Evolutionary conservation across 2,329 filamentous ascomycete genomes (phyloP).

Genomic region (Microsporum audouinii): DNA sequence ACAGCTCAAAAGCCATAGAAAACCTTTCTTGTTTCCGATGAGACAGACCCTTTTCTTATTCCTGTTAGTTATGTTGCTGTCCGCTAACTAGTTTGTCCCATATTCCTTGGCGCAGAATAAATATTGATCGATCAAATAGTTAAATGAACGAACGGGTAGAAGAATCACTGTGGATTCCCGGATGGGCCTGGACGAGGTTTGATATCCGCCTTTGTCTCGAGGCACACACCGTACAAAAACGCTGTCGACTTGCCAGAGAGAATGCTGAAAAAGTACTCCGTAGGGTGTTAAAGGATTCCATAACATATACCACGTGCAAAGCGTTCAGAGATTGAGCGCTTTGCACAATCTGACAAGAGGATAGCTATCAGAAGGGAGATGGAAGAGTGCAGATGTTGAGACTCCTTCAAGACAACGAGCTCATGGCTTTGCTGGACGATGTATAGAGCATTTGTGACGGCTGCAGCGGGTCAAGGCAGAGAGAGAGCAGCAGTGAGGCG

Average conservation of each 20-base stretch:
- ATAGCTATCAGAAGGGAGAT: not conserved
- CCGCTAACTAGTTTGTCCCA: not conserved
- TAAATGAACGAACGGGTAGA: not conserved
- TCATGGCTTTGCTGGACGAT: not conserved
- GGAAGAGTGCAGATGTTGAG: not conserved
- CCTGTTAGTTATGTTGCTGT: not conserved
- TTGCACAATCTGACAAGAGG: not conserved
- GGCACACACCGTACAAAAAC: not conserved
- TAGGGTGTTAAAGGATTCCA: too few relatives aligned
- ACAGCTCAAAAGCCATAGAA: too few relatives aligned
- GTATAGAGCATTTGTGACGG: not conserved
- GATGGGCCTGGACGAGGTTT: too few relatives aligned
- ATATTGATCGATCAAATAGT: not conserved
- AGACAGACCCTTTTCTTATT: too few relatives aligned
- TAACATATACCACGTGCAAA: not conserved
- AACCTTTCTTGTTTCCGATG: too few relatives aligned
- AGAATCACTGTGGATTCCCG: not conserved
- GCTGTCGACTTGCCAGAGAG: too few relatives aligned
- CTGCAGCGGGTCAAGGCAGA: not conserved
- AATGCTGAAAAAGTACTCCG: too few relatives aligned
- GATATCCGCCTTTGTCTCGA: not conserved
- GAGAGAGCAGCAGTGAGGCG: not conserved
- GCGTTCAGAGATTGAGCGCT: not conserved
- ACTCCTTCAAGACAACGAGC: not conserved
- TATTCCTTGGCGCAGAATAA: not conserved